Conservation (phyloP, 345 rosid genomes). For the Cardamine chenopodiifolia region DNA sequence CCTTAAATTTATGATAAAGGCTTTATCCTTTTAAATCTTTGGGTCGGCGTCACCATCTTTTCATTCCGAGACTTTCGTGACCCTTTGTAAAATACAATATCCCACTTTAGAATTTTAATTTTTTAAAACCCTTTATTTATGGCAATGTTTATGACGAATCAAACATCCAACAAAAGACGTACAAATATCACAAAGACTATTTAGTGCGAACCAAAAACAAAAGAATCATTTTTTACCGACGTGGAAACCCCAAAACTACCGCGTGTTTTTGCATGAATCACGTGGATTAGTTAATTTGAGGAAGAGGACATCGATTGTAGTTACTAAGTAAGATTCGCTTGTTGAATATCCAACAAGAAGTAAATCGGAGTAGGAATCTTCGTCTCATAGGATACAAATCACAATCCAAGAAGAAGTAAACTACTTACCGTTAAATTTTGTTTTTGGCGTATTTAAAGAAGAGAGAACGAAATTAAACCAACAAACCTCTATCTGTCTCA, state of each 20-base stretch:
- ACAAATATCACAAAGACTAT: not conserved
- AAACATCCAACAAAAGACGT: not conserved
- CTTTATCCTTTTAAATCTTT: not conserved
- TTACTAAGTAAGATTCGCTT: not conserved
- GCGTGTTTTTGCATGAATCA: slow-evolving; percentile 33
- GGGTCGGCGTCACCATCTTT: not conserved
- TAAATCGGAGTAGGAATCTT: slow-evolving; percentile 3
- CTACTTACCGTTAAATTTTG: slow-evolving; percentile 10
- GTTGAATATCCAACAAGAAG: slow-evolving; percentile 6
- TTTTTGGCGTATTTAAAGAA: slow-evolving; percentile 20
- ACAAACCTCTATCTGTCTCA: slow-evolving; percentile 14
- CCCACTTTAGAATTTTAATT: not conserved
- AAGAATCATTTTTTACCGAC: not conserved
- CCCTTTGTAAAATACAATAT: not conserved
- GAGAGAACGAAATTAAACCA: slow-evolving; percentile 24
- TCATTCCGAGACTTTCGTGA: not conserved
- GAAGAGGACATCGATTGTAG: not conserved
- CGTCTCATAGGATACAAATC: slow-evolving; percentile 6
- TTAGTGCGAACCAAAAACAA: not conserved
- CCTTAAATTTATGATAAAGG: not conserved
- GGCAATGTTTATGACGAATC: not conserved
- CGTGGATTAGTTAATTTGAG: slow-evolving; percentile 19
- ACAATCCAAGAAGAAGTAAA: not conserved
- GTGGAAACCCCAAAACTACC: not conserved
- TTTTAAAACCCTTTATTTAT: not conserved